These are phyloP conservation scores for Fonsecaea erecta DNA, from an alignment of 2,329 filamentous ascomycete species.

Conservation along the genomic window DNA sequence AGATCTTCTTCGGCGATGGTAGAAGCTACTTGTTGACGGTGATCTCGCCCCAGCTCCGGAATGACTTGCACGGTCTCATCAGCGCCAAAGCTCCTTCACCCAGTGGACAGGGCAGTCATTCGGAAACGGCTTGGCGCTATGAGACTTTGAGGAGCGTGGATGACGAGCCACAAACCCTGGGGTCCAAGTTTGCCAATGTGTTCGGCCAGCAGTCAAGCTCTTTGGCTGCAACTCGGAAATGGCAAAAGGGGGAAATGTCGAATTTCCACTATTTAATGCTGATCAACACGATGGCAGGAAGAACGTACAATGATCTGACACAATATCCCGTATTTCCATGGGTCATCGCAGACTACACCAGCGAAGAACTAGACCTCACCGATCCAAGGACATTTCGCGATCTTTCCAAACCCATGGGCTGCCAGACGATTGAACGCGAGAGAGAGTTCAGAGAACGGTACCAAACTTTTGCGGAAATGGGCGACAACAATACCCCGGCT, in stretches of 20 bases:
- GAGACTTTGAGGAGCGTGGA: slow-evolving; percentile 77
- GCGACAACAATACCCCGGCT: slow-evolving; percentile 72
- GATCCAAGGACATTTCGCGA: slow-evolving; percentile 87
- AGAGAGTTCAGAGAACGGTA: slow-evolving; percentile 83
- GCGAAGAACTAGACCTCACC: slow-evolving; percentile 84
- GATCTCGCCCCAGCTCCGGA: slow-evolving; percentile 71
- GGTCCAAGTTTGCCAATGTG: slow-evolving; percentile 87
- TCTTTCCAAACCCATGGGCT: slow-evolving; percentile 93
- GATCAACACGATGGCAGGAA: slow-evolving; percentile 93
- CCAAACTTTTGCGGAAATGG: slow-evolving; percentile 86
- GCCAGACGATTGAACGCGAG: slow-evolving; percentile 77
- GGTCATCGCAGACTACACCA: slow-evolving; percentile 95
- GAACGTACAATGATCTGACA: slow-evolving; percentile 96
- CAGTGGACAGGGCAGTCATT: slow-evolving; percentile 67
- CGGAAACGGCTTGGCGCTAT: slow-evolving; percentile 89
- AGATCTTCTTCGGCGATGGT: slow-evolving; percentile 96
- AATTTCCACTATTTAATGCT: slow-evolving; percentile 99
- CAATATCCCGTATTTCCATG: slow-evolving; percentile 98
- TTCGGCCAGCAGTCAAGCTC: slow-evolving; percentile 82
- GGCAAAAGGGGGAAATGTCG: slow-evolving; percentile 92
- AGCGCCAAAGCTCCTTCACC: slow-evolving; percentile 70
- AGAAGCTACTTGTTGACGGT: slow-evolving; percentile 91
- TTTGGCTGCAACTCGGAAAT: slow-evolving; percentile 83
- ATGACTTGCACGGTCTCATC: slow-evolving; percentile 80
- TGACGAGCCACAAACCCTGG: slow-evolving; percentile 69